Evolutionary conservation across 257 asterid species (phyloP), one percentile per base, ranked within the genome.

Genomic region (Voacanga thouarsii): DNA sequence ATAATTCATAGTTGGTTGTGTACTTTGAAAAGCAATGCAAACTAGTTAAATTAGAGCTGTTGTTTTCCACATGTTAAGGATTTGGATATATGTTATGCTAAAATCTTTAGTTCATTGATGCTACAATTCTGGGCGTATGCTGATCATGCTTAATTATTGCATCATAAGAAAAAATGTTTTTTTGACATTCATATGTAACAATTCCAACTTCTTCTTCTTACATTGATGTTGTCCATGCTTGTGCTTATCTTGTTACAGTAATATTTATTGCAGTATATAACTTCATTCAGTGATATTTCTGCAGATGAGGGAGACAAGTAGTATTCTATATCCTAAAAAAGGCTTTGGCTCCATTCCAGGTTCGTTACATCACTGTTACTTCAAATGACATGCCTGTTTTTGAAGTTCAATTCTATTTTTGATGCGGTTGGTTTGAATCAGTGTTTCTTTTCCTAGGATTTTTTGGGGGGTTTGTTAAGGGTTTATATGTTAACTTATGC

Each of bases 271-370:
- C 56, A 19, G 15, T 69, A 10, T 45, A 19, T 74, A 23, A 63
- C 55, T 7, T 64, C 28, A 41, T 9, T 68, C 73, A 39, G 21
- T 39, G 72, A 7, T 61, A 28, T 68, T 68, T 73, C 15, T 82
- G 82, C 97, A 94, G 98, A 92, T 94, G 97, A 79, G 49, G 78
- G 76, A 79, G 69, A 75, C 67, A 14, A 74, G 83, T 14, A 68
- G 85, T 57, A 77, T 72, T 69, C 49, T 94, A 72, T 44, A 88
- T 81, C 14, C 89, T 19, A 77, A 82, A 77, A 92, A 88, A 78
- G 85, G 84, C 80, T 15, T 89, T 71, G 98, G 97, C 70, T 43
- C 88, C 76, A 84, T 94, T 85, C 92, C 97, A 91, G 98, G 98
- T 94, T 83, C 74, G 87, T 81, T 65, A 47, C 63, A 37, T 79